Evolutionary conservation across 805 yeast species (phyloP), one percentile per base, ranked within the genome.

Genomic region (Kuraishia ogatae): DNA sequence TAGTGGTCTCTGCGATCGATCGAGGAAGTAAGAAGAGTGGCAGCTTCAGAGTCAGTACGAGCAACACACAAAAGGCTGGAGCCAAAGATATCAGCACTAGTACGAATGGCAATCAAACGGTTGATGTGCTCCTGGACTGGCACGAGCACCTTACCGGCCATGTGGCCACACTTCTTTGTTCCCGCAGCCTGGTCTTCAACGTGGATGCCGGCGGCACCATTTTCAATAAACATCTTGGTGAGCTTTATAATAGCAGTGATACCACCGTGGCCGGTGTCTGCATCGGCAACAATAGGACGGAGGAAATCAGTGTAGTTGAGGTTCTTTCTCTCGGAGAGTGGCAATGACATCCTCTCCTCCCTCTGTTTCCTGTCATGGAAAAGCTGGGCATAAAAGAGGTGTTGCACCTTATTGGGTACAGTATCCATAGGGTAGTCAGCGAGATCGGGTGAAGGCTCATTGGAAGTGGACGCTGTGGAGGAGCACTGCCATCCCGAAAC

Each of bases 171-270:
- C 77, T 93, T 93, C 74, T 93, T 93, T 65, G 97, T 93, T 65
- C 97, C 97, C 55, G 98, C 97, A 55, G 97, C 97, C 80, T 93
- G 98, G 74, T 93, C 98, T 77, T 93, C 99, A 70, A 93, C 91
- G 71, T 93, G 99, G 66, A 93, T 91, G 68, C 98, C 98, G 57
- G 98, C 97, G 56, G 98, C 99, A 72, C 98, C 98, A 66, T 96
- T 84, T 77, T 93, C 98, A 64, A 93, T 89, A 69, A 93, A 93
- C 84, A 93, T 79, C 78, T 93, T 93, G 66, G 97, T 91, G 71
- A 93, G 82, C 76, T 93, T 93, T 76, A 91, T 87, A 62, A 90
- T 90, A 56, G 98, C 98, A 57, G 98, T 92, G 64, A 91, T 80
- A 70, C 99, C 98, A 74, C 99, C 99, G 71, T 93, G 98, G 63